phyloP scores from a whole-genome alignment of 495 filamentous ascomycete species.

The Aspergillus steynii region DNA sequence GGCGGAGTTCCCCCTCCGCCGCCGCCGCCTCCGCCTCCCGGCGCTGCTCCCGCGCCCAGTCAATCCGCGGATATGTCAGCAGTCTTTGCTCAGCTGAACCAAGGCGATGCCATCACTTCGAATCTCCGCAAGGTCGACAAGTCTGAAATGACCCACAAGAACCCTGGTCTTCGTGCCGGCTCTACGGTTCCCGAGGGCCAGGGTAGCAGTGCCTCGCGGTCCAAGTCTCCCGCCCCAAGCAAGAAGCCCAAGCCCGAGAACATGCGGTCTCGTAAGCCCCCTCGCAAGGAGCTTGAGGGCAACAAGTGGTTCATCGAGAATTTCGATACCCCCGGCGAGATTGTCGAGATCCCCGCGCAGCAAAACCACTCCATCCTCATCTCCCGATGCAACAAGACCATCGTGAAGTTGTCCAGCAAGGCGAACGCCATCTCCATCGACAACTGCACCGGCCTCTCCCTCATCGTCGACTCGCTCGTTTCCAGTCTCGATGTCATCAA shows the following conservation, averaged over 20 bases:
- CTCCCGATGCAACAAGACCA: conserved; percentile 84
- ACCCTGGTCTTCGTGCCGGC: conserved; percentile 79
- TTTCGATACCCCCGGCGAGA: conserved; percentile 72
- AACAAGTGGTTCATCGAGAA: conserved; percentile 98
- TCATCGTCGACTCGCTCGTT: conserved; percentile 88
- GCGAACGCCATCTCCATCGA: conserved; percentile 93
- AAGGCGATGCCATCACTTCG: conserved; percentile 80
- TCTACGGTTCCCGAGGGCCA: conserved; percentile 61
- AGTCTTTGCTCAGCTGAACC: conserved; percentile 89
- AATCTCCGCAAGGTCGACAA: conserved; percentile 90
- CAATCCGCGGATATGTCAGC: conserved; percentile 62
- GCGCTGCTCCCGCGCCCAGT: conserved; percentile 32
- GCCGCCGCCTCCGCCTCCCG: conserved; percentile 49
- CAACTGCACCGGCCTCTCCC: conserved; percentile 78
- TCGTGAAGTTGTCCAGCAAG: conserved; percentile 85
- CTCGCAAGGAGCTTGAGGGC: conserved; percentile 88
- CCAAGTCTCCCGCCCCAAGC: conserved; percentile 79
- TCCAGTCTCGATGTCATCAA: conserved; percentile 93
- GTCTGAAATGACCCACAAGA: conserved; percentile 97
- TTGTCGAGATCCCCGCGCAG: conserved; percentile 73
- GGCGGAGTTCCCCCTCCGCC: conserved; percentile 74
- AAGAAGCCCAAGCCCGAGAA: conserved; percentile 94
- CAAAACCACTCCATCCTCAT: conserved; percentile 92
- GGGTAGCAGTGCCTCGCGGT: conserved; percentile 46
- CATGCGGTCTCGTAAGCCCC: conserved; percentile 90